Evolutionary conservation across 305 asterid genomes (phyloP).

Genomic region (Plantago lanceolata): DNA sequence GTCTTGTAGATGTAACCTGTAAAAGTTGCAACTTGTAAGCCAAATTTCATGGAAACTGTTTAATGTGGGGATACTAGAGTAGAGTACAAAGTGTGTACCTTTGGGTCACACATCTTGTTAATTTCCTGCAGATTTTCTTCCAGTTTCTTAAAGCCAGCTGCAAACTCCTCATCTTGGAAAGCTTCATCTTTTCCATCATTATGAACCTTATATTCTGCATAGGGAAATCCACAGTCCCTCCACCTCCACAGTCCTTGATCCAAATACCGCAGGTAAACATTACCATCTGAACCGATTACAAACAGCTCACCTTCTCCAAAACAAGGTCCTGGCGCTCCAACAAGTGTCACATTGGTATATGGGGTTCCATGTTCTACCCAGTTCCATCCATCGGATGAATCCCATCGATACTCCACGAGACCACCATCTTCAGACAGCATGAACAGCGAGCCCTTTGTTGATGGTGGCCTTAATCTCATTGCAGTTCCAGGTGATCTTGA

Average conservation of each 20-base stretch:
- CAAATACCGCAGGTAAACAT: constrained; percentile 56
- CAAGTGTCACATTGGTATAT: constrained; percentile 42
- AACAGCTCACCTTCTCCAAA: constrained; percentile 47
- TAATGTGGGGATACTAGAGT: not conserved
- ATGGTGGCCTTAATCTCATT: constrained; percentile 36
- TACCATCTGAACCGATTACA: constrained; percentile 70
- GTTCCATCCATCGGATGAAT: constrained; percentile 57
- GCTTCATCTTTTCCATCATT: constrained; percentile 25
- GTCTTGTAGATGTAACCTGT: constrained; percentile 66
- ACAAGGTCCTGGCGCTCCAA: constrained; percentile 88
- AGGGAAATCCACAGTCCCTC: constrained; percentile 62
- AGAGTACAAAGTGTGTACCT: constrained; percentile 44
- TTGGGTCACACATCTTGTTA: constrained; percentile 49
- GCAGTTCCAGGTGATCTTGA: constrained; percentile 68
- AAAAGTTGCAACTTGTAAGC: not conserved
- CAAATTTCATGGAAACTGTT: not conserved
- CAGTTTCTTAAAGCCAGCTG: constrained; percentile 24
- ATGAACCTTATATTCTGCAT: constrained; percentile 17
- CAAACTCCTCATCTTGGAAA: constrained; percentile 28
- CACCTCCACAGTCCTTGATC: constrained; percentile 71
- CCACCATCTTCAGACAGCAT: constrained; percentile 71
- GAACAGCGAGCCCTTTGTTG: constrained; percentile 65
- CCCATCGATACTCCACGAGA: constrained; percentile 71
- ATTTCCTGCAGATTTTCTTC: constrained; percentile 29
- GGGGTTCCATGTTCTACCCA: constrained; percentile 92